Conservation (phyloP, 208 protist genomes). For the Entamoeba nuttalli region DNA sequence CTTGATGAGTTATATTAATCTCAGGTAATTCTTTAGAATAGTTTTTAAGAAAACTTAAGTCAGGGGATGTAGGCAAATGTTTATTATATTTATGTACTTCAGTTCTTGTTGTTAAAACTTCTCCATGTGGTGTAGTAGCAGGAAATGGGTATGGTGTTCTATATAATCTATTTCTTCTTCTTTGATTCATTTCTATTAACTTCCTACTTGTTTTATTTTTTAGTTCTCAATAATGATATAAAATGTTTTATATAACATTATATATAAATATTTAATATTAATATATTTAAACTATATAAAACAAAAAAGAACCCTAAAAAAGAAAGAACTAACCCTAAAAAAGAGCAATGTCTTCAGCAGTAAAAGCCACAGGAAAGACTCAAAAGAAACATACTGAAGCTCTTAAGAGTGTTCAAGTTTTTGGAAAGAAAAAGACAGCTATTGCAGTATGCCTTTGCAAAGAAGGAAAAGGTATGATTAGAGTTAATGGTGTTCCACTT, state of each 20-base stretch:
- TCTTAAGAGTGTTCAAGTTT: neutral
- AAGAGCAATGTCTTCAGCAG: neutral
- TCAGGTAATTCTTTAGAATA: neutral
- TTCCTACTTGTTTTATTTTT: too few relatives aligned
- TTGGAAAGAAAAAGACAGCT: slow-evolving; percentile 69
- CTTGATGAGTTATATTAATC: neutral
- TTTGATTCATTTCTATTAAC: neutral
- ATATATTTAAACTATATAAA: too few relatives aligned
- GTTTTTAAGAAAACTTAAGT: neutral
- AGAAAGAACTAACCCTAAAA: neutral
- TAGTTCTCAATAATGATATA: too few relatives aligned
- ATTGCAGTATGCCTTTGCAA: slow-evolving; percentile 89
- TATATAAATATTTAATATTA: too few relatives aligned
- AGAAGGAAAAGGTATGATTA: slow-evolving; percentile 83
- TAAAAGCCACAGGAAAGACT: neutral
- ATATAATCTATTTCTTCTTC: neutral
- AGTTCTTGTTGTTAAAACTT: neutral
- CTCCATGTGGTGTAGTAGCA: neutral
- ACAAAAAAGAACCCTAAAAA: too few relatives aligned
- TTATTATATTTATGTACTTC: neutral
- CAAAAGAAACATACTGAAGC: neutral
- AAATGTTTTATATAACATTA: too few relatives aligned
- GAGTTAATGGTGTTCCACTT: slow-evolving; percentile 89
- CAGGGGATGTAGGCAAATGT: neutral
- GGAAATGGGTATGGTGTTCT: neutral